These are phyloP conservation scores for Alternaria sp. DNA, from an alignment of 2,329 filamentous ascomycete species.

Conservation along the genomic window DNA sequence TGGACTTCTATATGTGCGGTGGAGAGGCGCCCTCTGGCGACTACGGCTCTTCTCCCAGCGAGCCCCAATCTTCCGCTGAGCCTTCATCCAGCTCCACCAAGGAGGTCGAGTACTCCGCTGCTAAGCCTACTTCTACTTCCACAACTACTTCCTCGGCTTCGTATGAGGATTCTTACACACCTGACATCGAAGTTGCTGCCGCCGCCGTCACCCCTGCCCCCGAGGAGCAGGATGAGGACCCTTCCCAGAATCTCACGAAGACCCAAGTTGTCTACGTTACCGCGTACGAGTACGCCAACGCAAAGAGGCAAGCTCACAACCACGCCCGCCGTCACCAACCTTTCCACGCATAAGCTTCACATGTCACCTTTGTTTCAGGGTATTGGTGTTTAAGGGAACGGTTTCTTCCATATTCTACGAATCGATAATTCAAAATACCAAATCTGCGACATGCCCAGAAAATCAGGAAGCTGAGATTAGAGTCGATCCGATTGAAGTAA, in stretches of 20 bases:
- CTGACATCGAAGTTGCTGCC: slow-evolving; percentile 29
- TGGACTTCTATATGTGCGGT: slow-evolving; percentile 50
- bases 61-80: slow-evolving; percentile 12
- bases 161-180: slow-evolving; percentile 18
- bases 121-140: slow-evolving; percentile 23
- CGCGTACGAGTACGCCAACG: slow-evolving; percentile 42
- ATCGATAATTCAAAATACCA: slow-evolving; percentile 40
- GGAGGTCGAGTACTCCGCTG: slow-evolving; percentile 11
- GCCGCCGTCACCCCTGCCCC: slow-evolving; percentile 39
- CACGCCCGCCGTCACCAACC: slow-evolving; percentile 42
- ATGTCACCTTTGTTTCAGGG: slow-evolving; percentile 30
- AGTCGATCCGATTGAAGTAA: slow-evolving; percentile 43
- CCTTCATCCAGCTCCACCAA: slow-evolving; percentile 12
- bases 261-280: slow-evolving; percentile 48
- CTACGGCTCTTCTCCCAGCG: slow-evolving; percentile 17
- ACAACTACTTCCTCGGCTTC: neutral
- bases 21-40: slow-evolving; percentile 37
- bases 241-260: slow-evolving; percentile 26
- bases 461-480: slow-evolving; percentile 31
- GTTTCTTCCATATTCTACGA: slow-evolving; percentile 32
- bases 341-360: slow-evolving; percentile 44
- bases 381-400: slow-evolving; percentile 30
- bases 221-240: slow-evolving; percentile 16
- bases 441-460: slow-evolving; percentile 43
- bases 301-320: slow-evolving; percentile 47